Percentiles rank a stretch among this genome's conserved stretches.
phyloP scores from a whole-genome alignment of 208 protist species.

The Crithidia fasciculata region DNA sequence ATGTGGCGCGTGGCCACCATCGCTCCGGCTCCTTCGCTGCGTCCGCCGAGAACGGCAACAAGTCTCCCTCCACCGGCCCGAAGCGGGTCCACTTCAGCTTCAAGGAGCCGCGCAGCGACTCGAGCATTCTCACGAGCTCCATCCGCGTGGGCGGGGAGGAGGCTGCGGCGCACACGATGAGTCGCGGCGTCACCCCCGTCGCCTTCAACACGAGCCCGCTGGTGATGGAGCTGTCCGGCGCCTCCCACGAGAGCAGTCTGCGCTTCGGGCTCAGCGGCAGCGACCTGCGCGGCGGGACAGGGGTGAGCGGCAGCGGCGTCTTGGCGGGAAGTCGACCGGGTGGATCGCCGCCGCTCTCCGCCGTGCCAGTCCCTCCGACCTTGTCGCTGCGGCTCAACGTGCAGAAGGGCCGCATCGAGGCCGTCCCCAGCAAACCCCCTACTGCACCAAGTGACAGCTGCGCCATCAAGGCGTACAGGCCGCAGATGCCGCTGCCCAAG shows the following conservation, averaged over 20 bases:
- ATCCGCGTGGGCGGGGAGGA: background rate
- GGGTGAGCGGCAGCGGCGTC: background rate
- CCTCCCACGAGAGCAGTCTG: background rate
- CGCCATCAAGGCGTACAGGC: constrained; percentile 11
- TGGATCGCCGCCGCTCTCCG: too few relatives aligned
- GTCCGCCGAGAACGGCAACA: background rate
- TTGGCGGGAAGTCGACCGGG: background rate
- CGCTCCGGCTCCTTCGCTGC: background rate
- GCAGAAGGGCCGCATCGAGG: constrained; percentile 24
- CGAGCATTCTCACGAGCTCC: background rate
- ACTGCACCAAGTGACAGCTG: background rate
- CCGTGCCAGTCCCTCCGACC: background rate
- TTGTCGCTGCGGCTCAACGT: constrained; percentile 26
- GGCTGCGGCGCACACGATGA: background rate
- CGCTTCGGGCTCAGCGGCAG: background rate
- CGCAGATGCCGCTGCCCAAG: constrained; percentile 30
- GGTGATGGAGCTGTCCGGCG: background rate
- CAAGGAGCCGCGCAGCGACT: background rate
- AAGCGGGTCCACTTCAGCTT: constrained; percentile 20
- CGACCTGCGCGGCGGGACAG: background rate
- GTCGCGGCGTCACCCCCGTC: background rate
- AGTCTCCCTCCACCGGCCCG: background rate
- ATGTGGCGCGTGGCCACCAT: background rate
- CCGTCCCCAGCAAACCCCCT: background rate
- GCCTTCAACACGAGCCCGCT: constrained; percentile 11